phyloP scores from a whole-genome alignment of 495 filamentous ascomycete genomes.

The Aspergillus saccharolyticus region DNA sequence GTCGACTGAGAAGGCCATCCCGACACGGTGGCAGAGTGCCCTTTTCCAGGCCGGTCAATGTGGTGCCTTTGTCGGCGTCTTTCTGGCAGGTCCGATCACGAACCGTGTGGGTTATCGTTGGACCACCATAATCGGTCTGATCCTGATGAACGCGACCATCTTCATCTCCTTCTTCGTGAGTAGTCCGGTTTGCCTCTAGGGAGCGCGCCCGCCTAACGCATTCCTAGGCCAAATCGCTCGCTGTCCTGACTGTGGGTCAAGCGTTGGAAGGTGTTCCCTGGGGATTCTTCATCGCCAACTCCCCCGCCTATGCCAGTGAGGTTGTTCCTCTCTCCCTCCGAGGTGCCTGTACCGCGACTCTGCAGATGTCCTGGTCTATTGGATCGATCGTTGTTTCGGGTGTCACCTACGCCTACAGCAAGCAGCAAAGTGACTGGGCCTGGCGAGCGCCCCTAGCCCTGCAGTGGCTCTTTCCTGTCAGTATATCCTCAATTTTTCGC shows the following conservation, averaged over 20 bases:
- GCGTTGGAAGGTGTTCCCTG: slow-evolving; percentile 67
- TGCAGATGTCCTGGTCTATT: slow-evolving; percentile 72
- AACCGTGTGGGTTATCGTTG: slow-evolving; percentile 60
- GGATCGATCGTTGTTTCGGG: slow-evolving; percentile 64
- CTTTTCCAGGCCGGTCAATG: slow-evolving; percentile 35
- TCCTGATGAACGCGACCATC: slow-evolving; percentile 56
- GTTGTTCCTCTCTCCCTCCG: slow-evolving; percentile 61
- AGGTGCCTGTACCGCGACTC: slow-evolving; percentile 60
- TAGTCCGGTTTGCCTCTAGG: neutral
- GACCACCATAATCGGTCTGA: slow-evolving; percentile 57
- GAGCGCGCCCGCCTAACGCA: neutral
- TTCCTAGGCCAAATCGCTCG: slow-evolving; percentile 48
- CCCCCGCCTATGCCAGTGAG: slow-evolving; percentile 68
- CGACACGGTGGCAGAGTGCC: slow-evolving; percentile 33
- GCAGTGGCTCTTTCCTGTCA: slow-evolving; percentile 71
- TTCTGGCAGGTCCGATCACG: slow-evolving; percentile 61
- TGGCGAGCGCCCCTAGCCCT: slow-evolving; percentile 58
- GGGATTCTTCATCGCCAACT: slow-evolving; percentile 69
- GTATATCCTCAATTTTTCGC: neutral
- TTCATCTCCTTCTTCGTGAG: slow-evolving; percentile 61
- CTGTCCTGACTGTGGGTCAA: slow-evolving; percentile 58
- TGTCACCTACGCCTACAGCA: slow-evolving; percentile 54
- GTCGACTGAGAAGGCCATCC: slow-evolving; percentile 14
- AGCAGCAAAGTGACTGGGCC: slow-evolving; percentile 47
- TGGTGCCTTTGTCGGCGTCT: slow-evolving; percentile 63